Evolutionary conservation across 1,284 basidiomycete species (phyloP).

Genomic region (Somion occarium): DNA sequence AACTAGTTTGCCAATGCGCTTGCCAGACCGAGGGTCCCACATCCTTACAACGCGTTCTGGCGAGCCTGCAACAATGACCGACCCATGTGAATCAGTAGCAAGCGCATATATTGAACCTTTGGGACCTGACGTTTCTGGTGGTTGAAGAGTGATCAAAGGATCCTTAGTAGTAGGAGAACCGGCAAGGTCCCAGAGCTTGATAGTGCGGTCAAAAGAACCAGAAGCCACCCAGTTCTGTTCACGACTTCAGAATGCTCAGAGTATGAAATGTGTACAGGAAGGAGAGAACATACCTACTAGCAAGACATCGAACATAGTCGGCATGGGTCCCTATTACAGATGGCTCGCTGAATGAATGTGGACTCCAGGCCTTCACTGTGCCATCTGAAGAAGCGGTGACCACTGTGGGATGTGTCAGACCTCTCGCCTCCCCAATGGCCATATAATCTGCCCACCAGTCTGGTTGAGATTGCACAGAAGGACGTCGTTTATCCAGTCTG

Average conservation of each 20-base stretch:
- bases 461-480: slow-evolving; percentile 90
- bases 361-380: slow-evolving; percentile 91
- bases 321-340: slow-evolving; percentile 79
- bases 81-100: slow-evolving; percentile 76
- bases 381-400: slow-evolving; percentile 96
- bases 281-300: slow-evolving; percentile 53
- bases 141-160: slow-evolving; percentile 55
- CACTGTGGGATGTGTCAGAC: slow-evolving; percentile 38
- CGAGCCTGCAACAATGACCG: slow-evolving; percentile 82
- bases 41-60: slow-evolving; percentile 87
- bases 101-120: slow-evolving; percentile 82
- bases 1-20: slow-evolving; percentile 71
- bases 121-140: slow-evolving; percentile 54
- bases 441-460: slow-evolving; percentile 49
- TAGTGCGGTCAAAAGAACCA: slow-evolving; percentile 90
- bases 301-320: slow-evolving; percentile 90
- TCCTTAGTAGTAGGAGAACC: slow-evolving; percentile 31
- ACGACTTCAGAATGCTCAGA: slow-evolving; percentile 40
- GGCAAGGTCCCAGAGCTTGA: slow-evolving; percentile 93
- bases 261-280: slow-evolving; percentile 4
- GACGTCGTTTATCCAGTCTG: slow-evolving; percentile 97
- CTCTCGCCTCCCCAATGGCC: background rate
- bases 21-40: slow-evolving; percentile 88
- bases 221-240: slow-evolving; percentile 87
- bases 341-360: slow-evolving; percentile 67